phyloP scores from a whole-genome alignment of 2,329 filamentous ascomycete genomes.

The Colletotrichum horii region DNA sequence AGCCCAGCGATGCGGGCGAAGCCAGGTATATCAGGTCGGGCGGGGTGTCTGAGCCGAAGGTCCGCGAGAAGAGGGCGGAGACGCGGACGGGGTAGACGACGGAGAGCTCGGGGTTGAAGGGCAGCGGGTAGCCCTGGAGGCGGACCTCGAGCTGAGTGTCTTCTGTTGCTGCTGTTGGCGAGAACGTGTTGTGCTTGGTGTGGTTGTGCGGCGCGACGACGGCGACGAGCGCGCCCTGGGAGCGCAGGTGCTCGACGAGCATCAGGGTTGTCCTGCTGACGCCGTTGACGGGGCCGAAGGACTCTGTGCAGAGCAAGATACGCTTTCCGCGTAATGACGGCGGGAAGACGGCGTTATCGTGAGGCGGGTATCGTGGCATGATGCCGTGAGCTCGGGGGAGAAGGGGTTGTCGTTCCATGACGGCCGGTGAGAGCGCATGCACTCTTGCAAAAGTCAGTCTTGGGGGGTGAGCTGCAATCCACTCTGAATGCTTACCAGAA shows the following conservation, averaged over 20 bases:
- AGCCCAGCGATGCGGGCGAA: conserved; percentile 72
- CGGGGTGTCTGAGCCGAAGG: conserved; percentile 54
- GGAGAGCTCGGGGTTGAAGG: conserved; percentile 74
- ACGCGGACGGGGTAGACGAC: conserved; percentile 73
- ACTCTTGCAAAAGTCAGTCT: not conserved
- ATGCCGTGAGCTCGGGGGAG: not conserved
- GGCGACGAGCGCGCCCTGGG: conserved; percentile 67
- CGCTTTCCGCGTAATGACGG: conserved; percentile 60
- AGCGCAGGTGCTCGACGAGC: conserved; percentile 70
- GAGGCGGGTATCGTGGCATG: conserved; percentile 22
- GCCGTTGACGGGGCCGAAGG: conserved; percentile 76
- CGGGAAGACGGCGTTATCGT: conserved; percentile 52
- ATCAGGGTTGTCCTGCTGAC: conserved; percentile 74
- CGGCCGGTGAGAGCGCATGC: not conserved
- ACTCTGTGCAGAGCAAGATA: conserved; percentile 73
- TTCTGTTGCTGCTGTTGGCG: conserved; percentile 37
- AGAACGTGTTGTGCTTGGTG: conserved; percentile 59
- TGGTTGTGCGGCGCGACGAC: conserved; percentile 69
- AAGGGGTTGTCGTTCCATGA: not conserved
- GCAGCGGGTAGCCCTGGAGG: conserved; percentile 68
- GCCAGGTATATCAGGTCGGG: conserved; percentile 75
- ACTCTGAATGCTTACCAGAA: not conserved
- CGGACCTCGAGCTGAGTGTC: conserved; percentile 54
- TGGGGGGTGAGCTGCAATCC: not conserved
- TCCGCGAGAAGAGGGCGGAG: conserved; percentile 62